A percentile compares a stretch with the other conserved stretches of the same genome.
phyloP scores from a whole-genome alignment of 495 filamentous ascomycete genomes.

The Xylaria venustula region DNA sequence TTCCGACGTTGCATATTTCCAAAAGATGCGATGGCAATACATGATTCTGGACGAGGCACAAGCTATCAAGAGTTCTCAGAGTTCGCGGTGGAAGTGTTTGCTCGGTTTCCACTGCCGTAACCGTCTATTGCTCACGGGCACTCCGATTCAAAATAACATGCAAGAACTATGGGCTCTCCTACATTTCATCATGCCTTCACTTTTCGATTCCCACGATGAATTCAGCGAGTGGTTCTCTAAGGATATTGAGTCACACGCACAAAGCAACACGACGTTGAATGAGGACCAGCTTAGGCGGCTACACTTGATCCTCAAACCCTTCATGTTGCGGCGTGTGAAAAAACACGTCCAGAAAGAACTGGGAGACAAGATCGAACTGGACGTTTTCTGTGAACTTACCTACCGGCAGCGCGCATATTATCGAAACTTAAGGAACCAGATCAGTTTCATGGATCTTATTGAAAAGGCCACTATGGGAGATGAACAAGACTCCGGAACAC shows the following conservation, averaged over 20 bases:
- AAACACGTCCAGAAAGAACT: conserved; percentile 99
- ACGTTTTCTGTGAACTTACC: conserved; percentile 94
- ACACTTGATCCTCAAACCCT: conserved; percentile 98
- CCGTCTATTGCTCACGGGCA: conserved; percentile 90
- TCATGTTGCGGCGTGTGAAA: conserved; percentile 99
- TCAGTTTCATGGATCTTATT: conserved; percentile 97
- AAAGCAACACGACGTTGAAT: conserved; percentile 97
- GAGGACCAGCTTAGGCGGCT: conserved; percentile 94
- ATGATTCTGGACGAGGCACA: conserved; percentile 99
- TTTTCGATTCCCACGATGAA: conserved; percentile 98
- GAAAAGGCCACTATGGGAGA: conserved; percentile 95
- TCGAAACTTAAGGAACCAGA: conserved; percentile 85
- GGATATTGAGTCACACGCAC: conserved; percentile 97
- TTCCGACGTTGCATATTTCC: conserved; percentile 92
- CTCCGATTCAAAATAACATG: conserved; percentile 99
- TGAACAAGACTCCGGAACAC: conserved; percentile 87
- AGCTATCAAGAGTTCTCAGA: conserved; percentile 96
- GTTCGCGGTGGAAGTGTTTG: conserved; percentile 93
- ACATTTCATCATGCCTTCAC: conserved; percentile 98
- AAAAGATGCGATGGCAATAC: conserved; percentile 99
- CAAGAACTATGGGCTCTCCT: conserved; percentile 97
- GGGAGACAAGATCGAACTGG: conserved; percentile 96
- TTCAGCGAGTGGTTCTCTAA: conserved; percentile 99
- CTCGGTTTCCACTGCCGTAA: conserved; percentile 95
- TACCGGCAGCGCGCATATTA: conserved; percentile 98